A percentile compares a stretch with the other conserved stretches of the same genome.
Evolutionary conservation across 75 land plant genomes (phyloP).

Genomic region (Chamaecyparis obtusa): DNA sequence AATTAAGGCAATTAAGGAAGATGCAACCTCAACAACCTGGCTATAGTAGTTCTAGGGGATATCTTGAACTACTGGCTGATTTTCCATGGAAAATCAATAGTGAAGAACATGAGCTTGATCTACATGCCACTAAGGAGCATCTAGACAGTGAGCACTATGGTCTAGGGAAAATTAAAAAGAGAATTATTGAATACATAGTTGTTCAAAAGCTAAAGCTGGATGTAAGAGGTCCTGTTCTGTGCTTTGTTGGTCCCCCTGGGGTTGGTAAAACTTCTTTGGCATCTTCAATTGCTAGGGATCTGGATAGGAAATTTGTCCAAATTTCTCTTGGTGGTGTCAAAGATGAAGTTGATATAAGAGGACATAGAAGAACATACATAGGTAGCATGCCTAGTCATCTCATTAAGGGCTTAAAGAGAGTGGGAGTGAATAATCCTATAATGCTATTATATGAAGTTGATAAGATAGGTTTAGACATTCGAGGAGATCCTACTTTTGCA

Average conservation of each 20-base stretch:
- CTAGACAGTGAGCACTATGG: constrained; percentile 96
- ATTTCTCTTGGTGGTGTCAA: constrained; percentile 98
- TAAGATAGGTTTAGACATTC: constrained; percentile 93
- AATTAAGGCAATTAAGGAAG: too few species aligned
- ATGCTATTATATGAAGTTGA: constrained; percentile 98
- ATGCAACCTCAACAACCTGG: constrained; percentile 99
- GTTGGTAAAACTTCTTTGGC: constrained; percentile 98
- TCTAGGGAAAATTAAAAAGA: constrained; percentile 81
- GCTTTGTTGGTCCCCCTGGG: constrained; percentile 99
- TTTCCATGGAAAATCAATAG: constrained; percentile 91
- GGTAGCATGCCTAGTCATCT: too few species aligned
- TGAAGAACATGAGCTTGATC: constrained; percentile 84
- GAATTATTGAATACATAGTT: constrained; percentile 96
- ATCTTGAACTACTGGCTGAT: constrained; percentile 91
- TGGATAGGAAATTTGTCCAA: constrained; percentile 81
- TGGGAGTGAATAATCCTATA: constrained; percentile 89
- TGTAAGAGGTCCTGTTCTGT: constrained; percentile 92
- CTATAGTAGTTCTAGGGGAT: constrained; percentile 83
- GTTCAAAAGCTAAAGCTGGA: constrained; percentile 99
- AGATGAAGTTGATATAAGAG: constrained; percentile 99
- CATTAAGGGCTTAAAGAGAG: too few species aligned
- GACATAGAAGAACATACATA: too few species aligned
- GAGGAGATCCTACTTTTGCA: constrained; percentile 98
- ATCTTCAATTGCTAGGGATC: constrained; percentile 93
- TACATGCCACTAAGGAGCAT: constrained; percentile 84